These are phyloP conservation scores for Stipa capillata DNA, from an alignment of 176 grass and related monocot genomes.

Conservation along the genomic window DNA sequence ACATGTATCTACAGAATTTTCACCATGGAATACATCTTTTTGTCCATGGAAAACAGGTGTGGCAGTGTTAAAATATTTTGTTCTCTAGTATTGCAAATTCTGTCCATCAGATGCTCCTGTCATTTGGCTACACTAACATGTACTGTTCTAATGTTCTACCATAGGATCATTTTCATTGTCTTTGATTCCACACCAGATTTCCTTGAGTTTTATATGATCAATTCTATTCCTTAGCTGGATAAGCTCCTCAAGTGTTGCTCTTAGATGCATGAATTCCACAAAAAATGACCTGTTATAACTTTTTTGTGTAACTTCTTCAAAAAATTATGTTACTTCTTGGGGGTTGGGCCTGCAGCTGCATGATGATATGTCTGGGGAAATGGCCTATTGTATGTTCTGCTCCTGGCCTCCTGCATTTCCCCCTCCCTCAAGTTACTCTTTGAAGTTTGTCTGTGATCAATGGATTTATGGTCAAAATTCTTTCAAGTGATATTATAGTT, in stretches of 20 bases:
- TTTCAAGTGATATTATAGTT: not conserved
- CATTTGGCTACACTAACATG: constrained; percentile 1
- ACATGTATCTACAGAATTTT: not conserved
- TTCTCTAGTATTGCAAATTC: not conserved
- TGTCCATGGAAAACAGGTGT: not conserved
- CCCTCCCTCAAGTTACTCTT: not conserved
- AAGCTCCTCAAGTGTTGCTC: not conserved
- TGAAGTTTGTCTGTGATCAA: constrained; percentile 5
- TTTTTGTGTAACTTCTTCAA: not conserved
- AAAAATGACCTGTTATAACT: not conserved
- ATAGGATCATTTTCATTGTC: not conserved
- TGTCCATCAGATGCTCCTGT: not conserved
- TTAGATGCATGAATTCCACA: not conserved
- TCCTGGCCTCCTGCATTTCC: not conserved
- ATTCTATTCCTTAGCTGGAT: constrained; percentile 5
- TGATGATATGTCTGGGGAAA: constrained; percentile 3
- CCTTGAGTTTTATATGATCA: not conserved
- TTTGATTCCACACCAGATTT: not conserved
- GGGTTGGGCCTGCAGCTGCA: not conserved
- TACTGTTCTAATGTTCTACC: not conserved
- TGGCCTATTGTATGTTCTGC: not conserved
- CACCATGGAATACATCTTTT: not conserved
- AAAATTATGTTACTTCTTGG: constrained; percentile 1
- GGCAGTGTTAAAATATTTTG: not conserved
- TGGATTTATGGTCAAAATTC: not conserved